A percentile compares a stretch with the other conserved stretches of the same genome.
Conservation (phyloP, 768 basidiomycete species). For the Panus rudis region DNA sequence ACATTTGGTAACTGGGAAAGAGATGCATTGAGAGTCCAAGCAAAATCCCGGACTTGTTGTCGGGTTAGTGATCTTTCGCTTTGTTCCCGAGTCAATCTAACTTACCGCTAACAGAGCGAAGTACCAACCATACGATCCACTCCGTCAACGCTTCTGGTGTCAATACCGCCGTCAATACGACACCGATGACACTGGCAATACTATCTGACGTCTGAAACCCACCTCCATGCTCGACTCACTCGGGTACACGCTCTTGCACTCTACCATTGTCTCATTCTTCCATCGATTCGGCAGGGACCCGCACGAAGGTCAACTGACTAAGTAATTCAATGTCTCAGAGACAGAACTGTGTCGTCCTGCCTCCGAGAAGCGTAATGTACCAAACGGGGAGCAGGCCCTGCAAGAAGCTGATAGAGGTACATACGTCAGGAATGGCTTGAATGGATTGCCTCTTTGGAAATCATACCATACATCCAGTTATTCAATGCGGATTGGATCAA, state of each 20-base stretch:
- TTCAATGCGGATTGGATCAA: too few relatives aligned
- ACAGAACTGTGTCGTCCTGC: conserved; percentile 67
- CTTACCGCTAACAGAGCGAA: conserved; percentile 79
- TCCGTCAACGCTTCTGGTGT: conserved; percentile 87
- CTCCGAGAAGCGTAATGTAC: conserved; percentile 71
- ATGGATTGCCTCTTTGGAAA: too few relatives aligned
- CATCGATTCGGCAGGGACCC: conserved; percentile 58
- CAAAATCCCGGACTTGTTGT: conserved; percentile 64
- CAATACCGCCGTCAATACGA: conserved; percentile 89
- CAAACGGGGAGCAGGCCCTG: too few relatives aligned
- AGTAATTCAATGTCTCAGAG: conserved; percentile 79
- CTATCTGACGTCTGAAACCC: conserved; percentile 77
- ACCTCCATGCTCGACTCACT: conserved; percentile 96
- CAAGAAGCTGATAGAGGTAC: too few relatives aligned
- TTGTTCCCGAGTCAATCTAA: too few relatives aligned
- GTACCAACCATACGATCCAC: conserved; percentile 90
- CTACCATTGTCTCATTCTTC: conserved; percentile 83
- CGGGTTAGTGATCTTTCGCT: conserved; percentile 40
- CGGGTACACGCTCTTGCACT: conserved; percentile 78
- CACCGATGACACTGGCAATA: conserved; percentile 68
- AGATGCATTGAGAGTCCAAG: conserved; percentile 64
- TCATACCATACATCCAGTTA: too few relatives aligned
- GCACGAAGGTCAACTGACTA: conserved; percentile 62
- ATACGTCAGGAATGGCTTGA: too few relatives aligned
- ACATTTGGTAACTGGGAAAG: conserved; percentile 52